Percentiles rank a stretch among this genome's conserved stretches.
Evolutionary conservation across 345 rosid genomes (phyloP).

Genomic region (Eucalyptus paniculata): DNA sequence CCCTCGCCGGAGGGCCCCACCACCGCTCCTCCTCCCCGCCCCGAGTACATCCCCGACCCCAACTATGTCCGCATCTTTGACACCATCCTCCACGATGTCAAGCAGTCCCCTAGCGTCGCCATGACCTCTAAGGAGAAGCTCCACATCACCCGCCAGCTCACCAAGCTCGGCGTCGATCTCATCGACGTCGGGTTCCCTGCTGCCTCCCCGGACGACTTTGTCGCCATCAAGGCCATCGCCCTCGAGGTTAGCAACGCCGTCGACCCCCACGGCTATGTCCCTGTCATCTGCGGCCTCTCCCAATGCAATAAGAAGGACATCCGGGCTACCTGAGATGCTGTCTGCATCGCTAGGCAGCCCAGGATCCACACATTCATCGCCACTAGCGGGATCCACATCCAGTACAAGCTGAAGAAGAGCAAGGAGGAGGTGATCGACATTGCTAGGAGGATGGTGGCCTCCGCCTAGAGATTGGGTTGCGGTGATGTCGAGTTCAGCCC

Average conservation of each 20-base stretch:
- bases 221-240: constrained; percentile 64
- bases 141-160: constrained; percentile 69
- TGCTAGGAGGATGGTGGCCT: constrained; percentile 62
- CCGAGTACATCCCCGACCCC: too few species aligned
- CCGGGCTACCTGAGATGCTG: constrained; percentile 74
- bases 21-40: constrained; percentile 12
- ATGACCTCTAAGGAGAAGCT: background rate
- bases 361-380: constrained; percentile 84
- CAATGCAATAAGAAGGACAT: constrained; percentile 80
- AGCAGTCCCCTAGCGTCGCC: too few species aligned
- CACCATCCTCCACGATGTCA: too few species aligned
- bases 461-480: constrained; percentile 80
- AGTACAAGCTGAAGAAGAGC: constrained; percentile 69
- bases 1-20: background rate
- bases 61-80: too few species aligned
- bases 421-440: constrained; percentile 60
- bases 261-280: constrained; percentile 52
- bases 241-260: constrained; percentile 57
- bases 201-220: constrained; percentile 72
- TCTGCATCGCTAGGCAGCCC: constrained; percentile 61
- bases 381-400: constrained; percentile 71
- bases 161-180: constrained; percentile 74
- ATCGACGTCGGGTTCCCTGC: constrained; percentile 92
- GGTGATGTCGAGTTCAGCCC: constrained; percentile 88
- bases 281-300: constrained; percentile 81